Evolutionary conservation across 2,329 filamentous ascomycete genomes (phyloP).

Genomic region (Cladophialophora bantiana): DNA sequence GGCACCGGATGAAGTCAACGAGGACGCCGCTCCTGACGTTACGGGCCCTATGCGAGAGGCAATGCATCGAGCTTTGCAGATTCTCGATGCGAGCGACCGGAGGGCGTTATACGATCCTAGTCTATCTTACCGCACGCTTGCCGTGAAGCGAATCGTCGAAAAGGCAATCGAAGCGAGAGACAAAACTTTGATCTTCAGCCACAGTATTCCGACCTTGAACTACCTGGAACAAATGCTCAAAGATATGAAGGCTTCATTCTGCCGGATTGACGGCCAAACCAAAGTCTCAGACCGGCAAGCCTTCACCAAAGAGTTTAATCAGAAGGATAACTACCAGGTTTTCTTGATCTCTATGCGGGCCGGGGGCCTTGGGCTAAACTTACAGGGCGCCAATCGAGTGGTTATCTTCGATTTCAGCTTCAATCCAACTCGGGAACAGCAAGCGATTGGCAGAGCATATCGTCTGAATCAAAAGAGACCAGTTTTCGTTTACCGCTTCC

Average conservation of each 20-base stretch:
- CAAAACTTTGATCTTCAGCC: constrained; percentile 81
- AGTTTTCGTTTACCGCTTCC: constrained; percentile 84
- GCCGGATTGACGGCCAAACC: constrained; percentile 73
- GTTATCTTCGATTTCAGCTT: constrained; percentile 85
- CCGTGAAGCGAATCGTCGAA: constrained; percentile 74
- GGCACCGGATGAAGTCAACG: constrained; percentile 18
- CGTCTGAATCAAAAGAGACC: constrained; percentile 81
- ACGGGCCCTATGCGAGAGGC: constrained; percentile 27
- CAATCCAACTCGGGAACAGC: constrained; percentile 82
- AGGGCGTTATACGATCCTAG: constrained; percentile 52
- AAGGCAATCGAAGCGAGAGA: constrained; percentile 68
- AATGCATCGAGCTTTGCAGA: constrained; percentile 21
- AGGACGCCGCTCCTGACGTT: constrained; percentile 19
- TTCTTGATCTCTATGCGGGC: constrained; percentile 85
- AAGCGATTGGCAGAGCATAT: constrained; percentile 86
- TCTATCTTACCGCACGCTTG: constrained; percentile 71
- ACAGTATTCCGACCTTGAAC: constrained; percentile 72
- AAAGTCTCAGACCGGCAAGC: constrained; percentile 64
- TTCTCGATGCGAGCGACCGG: constrained; percentile 35
- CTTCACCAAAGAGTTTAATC: constrained; percentile 74
- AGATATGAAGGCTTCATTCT: constrained; percentile 54
- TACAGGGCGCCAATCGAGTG: constrained; percentile 82
- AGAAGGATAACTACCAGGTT: constrained; percentile 56
- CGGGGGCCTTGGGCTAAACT: constrained; percentile 83
- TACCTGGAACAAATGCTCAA: constrained; percentile 69